These are phyloP conservation scores for Verticillium nonalfalfae DNA, from an alignment of 2,329 filamentous ascomycete genomes.

Conservation along the genomic window DNA sequence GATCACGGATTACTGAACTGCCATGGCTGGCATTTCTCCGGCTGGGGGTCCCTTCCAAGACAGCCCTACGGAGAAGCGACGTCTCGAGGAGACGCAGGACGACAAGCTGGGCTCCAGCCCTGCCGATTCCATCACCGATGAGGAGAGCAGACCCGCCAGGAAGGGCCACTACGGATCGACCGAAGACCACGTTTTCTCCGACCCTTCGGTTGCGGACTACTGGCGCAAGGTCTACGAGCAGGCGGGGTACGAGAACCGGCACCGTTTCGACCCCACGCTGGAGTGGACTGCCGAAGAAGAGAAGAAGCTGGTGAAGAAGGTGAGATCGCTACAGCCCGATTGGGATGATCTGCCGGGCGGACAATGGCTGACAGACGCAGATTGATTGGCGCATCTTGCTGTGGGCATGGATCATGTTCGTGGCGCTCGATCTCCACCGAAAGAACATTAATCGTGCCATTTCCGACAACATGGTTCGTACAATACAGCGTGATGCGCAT, in stretches of 20 bases:
- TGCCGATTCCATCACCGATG: neutral
- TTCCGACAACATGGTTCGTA: slow-evolving; percentile 27
- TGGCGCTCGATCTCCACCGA: slow-evolving; percentile 36
- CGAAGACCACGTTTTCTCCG: slow-evolving; percentile 37
- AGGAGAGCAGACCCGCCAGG: neutral
- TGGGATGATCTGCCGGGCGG: neutral
- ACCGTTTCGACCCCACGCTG: slow-evolving; percentile 48
- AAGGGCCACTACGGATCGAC: slow-evolving; percentile 20
- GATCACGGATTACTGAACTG: neutral
- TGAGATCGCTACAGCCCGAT: slow-evolving; percentile 12
- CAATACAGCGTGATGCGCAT: slow-evolving; percentile 8
- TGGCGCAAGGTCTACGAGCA: slow-evolving; percentile 49
- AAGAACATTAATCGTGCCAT: slow-evolving; percentile 38
- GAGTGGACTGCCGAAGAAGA: slow-evolving; percentile 41
- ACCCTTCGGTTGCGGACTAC: slow-evolving; percentile 44
- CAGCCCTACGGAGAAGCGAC: neutral
- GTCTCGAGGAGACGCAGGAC: neutral
- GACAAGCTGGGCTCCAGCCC: neutral
- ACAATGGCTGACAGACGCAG: slow-evolving; percentile 14
- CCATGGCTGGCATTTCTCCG: neutral
- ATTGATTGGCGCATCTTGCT: slow-evolving; percentile 37
- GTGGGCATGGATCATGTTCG: slow-evolving; percentile 41
- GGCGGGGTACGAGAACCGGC: slow-evolving; percentile 52
- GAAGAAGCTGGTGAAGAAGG: slow-evolving; percentile 36
- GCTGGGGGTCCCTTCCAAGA: neutral